Evolutionary conservation across 2,329 filamentous ascomycete genomes (phyloP), one percentile per base, ranked within the genome.

Genomic region (Dactylonectria estremocensis): DNA sequence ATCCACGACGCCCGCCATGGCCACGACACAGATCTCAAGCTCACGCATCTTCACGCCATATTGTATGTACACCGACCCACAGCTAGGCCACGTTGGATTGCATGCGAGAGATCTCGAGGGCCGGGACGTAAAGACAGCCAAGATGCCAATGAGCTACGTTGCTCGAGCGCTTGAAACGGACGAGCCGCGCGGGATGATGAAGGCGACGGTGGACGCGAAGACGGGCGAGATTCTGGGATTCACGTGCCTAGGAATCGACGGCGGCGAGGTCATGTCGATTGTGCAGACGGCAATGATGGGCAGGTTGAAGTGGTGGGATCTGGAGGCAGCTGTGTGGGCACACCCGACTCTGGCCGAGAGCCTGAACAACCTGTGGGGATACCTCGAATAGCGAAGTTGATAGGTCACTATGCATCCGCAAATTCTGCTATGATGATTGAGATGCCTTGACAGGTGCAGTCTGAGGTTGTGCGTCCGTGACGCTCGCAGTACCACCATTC

Each of bases 201-300:
- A 88, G 77, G 86, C 83, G 2, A 78, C 84, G 1, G 81, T 88
- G 3, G 83, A 88, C 67, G 77, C 74, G 3, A 81, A 85, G 61
- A 84, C 81, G 3, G 83, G 82, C 5, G 75, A 83, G 76, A 89
- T 88, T 35, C 73, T 88, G 43, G 85, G 85, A 0, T 88, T 88
- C 77, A 85, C 85, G 1, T 87, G 84, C 71, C 69, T 88, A 50
- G 85, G 85, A 0, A 73, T 85, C 14, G 86, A 88, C 71, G 86
- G 85, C 6, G 86, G 86, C 3, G 86, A 88, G 79, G 73, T 87
- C 56, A 87, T 88, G 86, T 83, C 80, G 64, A 78, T 87, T 67
- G 83, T 88, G 66, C 84, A 88, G 80, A 83, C 83, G 70, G 86
- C 85, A 16, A 86, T 88, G 83, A 81, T 86, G 77, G 85, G 84